phyloP scores from a whole-genome alignment of 495 filamentous ascomycete genomes.

The Beverwykella pulmonaria region DNA sequence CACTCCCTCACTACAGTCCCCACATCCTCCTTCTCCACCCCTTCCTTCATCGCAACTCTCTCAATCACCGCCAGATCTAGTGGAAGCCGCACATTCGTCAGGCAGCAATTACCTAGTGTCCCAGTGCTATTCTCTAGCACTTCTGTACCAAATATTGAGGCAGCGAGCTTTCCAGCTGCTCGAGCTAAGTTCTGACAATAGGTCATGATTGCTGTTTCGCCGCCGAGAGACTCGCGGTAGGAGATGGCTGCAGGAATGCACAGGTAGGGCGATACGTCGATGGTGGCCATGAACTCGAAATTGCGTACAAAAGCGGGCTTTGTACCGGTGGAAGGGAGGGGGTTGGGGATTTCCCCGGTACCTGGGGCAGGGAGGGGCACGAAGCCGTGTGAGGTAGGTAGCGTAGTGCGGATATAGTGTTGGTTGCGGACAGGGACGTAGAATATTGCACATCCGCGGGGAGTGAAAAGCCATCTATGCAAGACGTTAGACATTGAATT shows the following conservation, averaged over 20 bases:
- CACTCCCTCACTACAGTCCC: conserved; percentile 52
- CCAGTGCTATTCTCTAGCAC: conserved; percentile 59
- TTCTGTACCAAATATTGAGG: conserved; percentile 64
- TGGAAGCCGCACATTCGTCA: conserved; percentile 78
- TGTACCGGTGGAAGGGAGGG: conserved; percentile 48
- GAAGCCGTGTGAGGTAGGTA: conserved; percentile 74
- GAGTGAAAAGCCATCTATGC: conserved; percentile 76
- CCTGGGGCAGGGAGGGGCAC: conserved; percentile 44
- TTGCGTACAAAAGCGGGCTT: conserved; percentile 64
- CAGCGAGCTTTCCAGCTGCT: conserved; percentile 60
- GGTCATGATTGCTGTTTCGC: conserved; percentile 66
- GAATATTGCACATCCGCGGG: conserved; percentile 77
- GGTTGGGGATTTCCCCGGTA: conserved; percentile 62
- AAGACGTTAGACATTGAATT: conserved; percentile 6
- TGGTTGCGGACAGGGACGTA: conserved; percentile 78
- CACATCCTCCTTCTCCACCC: conserved; percentile 37
- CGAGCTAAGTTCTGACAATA: conserved; percentile 63
- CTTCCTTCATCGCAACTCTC: conserved; percentile 27
- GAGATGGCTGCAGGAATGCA: conserved; percentile 70
- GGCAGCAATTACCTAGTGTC: conserved; percentile 52
- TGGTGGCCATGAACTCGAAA: conserved; percentile 78
- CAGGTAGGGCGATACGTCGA: conserved; percentile 70
- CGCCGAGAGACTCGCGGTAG: conserved; percentile 70
- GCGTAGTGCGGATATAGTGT: conserved; percentile 66
- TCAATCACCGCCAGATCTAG: conserved; percentile 46